Conservation (phyloP, 2,329 filamentous ascomycete genomes). For the Aspergillus tubingensis region DNA sequence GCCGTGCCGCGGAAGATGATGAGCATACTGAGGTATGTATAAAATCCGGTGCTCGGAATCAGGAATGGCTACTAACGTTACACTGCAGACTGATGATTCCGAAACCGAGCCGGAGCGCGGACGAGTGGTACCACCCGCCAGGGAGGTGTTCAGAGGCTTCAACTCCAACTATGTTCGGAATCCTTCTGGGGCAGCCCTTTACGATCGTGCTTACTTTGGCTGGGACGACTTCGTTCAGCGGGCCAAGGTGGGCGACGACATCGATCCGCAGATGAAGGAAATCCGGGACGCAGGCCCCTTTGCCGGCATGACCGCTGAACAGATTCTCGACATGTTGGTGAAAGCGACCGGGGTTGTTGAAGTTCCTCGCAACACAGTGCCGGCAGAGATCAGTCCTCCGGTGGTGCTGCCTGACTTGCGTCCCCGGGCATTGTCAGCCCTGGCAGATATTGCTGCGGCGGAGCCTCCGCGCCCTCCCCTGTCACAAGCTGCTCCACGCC, state of each 20-base stretch:
- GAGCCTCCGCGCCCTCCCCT: conserved; percentile 26
- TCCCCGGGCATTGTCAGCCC: conserved; percentile 34
- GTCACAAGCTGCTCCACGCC: conserved; percentile 51
- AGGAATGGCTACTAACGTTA: conserved; percentile 15
- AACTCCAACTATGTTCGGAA: conserved; percentile 38
- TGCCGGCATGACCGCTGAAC: conserved; percentile 26
- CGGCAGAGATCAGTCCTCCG: conserved; percentile 11
- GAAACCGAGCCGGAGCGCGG: conserved; percentile 33
- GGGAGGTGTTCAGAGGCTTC: conserved; percentile 37
- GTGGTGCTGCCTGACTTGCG: conserved; percentile 15
- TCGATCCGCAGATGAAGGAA: conserved; percentile 43
- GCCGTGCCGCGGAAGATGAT: conserved; percentile 43
- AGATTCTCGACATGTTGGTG: conserved; percentile 30
- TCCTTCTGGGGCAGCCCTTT: conserved; percentile 36
- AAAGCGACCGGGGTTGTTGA: conserved; percentile 31
- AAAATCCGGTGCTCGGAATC: not conserved
- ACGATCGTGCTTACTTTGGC: conserved; percentile 36
- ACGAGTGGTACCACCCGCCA: conserved; percentile 24
- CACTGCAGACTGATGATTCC: conserved; percentile 33
- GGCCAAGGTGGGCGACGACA: conserved; percentile 40
- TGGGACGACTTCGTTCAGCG: conserved; percentile 47
- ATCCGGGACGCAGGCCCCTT: conserved; percentile 31
- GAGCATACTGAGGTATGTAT: conserved; percentile 42
- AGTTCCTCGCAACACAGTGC: conserved; percentile 10
- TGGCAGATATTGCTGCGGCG: conserved; percentile 41